These are phyloP conservation scores for Cochlearia excelsa DNA, from an alignment of 345 rosid genomes.

Conservation along the genomic window DNA sequence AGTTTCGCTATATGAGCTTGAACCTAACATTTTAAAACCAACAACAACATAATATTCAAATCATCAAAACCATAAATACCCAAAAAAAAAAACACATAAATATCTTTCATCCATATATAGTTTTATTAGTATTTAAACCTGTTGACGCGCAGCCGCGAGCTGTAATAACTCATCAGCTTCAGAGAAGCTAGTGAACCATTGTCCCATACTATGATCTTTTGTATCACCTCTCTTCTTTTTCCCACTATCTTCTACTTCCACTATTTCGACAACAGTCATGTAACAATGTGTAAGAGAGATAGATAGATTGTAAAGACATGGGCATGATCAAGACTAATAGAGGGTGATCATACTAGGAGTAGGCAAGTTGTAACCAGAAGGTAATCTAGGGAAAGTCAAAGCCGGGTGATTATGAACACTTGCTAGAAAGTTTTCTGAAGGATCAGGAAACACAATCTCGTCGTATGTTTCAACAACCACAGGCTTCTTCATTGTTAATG, in stretches of 20 bases:
- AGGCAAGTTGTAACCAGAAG: slow-evolving; percentile 54
- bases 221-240: slow-evolving; percentile 58
- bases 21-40: too few relatives aligned
- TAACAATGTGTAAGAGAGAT: not conserved
- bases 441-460: slow-evolving; percentile 71
- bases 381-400: slow-evolving; percentile 56
- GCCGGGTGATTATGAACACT: slow-evolving; percentile 70
- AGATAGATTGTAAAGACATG: slow-evolving; percentile 4
- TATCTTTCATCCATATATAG: too few relatives aligned
- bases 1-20: slow-evolving; percentile 31
- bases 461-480: slow-evolving; percentile 63
- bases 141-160: slow-evolving; percentile 73
- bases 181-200: slow-evolving; percentile 61
- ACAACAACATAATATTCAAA: too few relatives aligned
- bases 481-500: slow-evolving; percentile 65
- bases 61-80: too few relatives aligned
- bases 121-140: slow-evolving; percentile 33
- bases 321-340: slow-evolving; percentile 1
- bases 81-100: too few relatives aligned
- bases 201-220: slow-evolving; percentile 55
- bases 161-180: slow-evolving; percentile 70
- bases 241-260: slow-evolving; percentile 42
- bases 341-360: slow-evolving; percentile 46
- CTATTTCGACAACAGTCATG: slow-evolving; percentile 19
- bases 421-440: slow-evolving; percentile 55